Evolutionary conservation across 2,329 filamentous ascomycete genomes (phyloP), one percentile per base, ranked within the genome.

Genomic region (Aspergillus sp.): DNA sequence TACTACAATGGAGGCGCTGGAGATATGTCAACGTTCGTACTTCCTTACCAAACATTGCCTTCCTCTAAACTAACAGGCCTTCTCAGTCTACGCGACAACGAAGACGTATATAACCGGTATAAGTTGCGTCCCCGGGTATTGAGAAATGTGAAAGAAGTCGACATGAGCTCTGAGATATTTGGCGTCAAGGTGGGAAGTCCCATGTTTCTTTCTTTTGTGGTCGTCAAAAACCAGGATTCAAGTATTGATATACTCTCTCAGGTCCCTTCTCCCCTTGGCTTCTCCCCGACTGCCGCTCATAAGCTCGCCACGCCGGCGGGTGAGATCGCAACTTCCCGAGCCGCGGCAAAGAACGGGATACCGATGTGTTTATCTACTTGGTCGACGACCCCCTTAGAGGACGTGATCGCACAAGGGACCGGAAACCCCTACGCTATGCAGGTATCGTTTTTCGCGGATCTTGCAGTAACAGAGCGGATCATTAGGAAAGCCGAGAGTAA

Each of bases 391-490:
- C 26, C 26, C 0, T 66, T 81, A 12, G 77, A 81, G 56, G 77
- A 81, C 14, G 80, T 84, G 1, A 69, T 73, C 4, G 66, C 71
- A 1, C 68, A 78, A 36, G 67, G 66, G 2, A 74, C 70, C 1
- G 73, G 70, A 36, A 79, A 75, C 53, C 75, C 81, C 1, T 79
- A 82, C 63, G 76, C 77, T 16, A 80, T 85, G 68, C 83, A 85
- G 65, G 68, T 85, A 49, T 82, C 79, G 62, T 73, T 83, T 14
- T 71, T 84, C 46, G 78, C 79, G 62, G 78, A 84, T 65, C 70
- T 78, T 4, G 60, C 63, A 4, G 71, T 76, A 2, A 78, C 73
- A 1, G 51, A 71, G 16, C 69, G 74, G 32, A 65, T 81, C 46
- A 61, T 81, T 2, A 63, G 68, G 52, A 65, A 77, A 54, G 72